A percentile compares a stretch with the other conserved stretches of the same genome.
These are phyloP conservation scores for Chaetomium fimeti DNA, from an alignment of 495 filamentous ascomycete genomes.

Conservation along the genomic window DNA sequence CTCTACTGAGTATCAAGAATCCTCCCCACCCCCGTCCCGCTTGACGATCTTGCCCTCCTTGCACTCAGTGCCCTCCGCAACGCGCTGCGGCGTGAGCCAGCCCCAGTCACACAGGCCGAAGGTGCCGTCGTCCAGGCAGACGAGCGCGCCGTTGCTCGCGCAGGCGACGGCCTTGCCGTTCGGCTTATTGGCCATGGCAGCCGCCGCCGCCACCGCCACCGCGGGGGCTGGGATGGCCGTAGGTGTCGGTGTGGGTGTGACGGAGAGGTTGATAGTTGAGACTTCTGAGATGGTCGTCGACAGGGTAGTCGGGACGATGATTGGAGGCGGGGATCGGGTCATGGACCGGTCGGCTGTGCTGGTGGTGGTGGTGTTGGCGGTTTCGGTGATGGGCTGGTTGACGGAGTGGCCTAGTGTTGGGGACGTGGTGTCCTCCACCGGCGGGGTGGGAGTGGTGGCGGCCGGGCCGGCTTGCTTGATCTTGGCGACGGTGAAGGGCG, in stretches of 20 bases:
- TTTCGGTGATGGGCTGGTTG: neutral
- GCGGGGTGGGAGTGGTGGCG: neutral
- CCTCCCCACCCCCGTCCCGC: neutral
- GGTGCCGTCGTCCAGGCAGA: constrained; percentile 9
- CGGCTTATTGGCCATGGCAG: neutral
- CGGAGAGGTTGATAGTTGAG: neutral
- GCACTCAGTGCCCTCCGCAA: constrained; percentile 11
- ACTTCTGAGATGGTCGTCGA: neutral
- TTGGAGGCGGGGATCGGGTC: neutral
- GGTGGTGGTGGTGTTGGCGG: neutral
- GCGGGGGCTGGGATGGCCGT: neutral
- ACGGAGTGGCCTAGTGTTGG: neutral
- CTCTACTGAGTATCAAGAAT: neutral
- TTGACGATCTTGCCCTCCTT: constrained; percentile 15
- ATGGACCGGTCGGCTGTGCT: neutral
- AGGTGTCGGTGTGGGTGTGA: too few relatives aligned
- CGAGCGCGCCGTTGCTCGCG: neutral
- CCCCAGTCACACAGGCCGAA: constrained; percentile 18
- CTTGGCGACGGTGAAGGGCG: neutral
- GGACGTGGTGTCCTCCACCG: neutral
- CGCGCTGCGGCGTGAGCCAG: constrained; percentile 3
- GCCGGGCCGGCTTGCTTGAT: neutral
- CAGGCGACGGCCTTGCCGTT: constrained; percentile 6
- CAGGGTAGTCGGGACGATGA: neutral
- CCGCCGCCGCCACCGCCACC: neutral